Conservation (phyloP, 2,329 filamentous ascomycete species). For the Aspergillus fumigatus region DNA sequence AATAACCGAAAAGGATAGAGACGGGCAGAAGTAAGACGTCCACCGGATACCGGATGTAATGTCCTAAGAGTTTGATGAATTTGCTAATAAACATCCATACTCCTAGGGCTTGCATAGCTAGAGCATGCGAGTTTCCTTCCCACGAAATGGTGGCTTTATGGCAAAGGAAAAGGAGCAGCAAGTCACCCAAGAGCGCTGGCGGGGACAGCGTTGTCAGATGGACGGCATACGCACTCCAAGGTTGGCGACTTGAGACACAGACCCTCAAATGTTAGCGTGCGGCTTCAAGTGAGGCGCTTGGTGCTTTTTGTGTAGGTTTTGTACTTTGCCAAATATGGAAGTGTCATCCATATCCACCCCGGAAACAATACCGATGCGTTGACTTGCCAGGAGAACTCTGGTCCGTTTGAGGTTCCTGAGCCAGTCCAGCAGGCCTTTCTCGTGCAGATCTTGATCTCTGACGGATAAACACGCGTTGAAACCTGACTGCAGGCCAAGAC, state of each 20-base stretch:
- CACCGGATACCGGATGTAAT: conserved; percentile 77
- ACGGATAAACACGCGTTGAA: not conserved
- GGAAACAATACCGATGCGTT: not conserved
- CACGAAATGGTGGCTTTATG: conserved; percentile 64
- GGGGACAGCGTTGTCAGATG: conserved; percentile 91
- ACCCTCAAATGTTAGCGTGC: conserved; percentile 24
- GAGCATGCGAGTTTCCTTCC: conserved; percentile 50
- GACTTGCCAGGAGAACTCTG: not conserved
- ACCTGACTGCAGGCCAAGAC: not conserved
- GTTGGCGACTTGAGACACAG: conserved; percentile 64
- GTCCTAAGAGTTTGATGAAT: conserved; percentile 81
- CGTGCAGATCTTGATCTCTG: not conserved
- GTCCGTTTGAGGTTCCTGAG: conserved; percentile 17
- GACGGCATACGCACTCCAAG: conserved; percentile 89
- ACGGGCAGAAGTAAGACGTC: conserved; percentile 76
- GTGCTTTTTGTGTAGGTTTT: conserved; percentile 1
- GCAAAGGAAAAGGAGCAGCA: conserved; percentile 64
- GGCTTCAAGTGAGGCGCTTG: conserved; percentile 7
- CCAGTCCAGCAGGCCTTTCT: not conserved
- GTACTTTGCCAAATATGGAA: conserved; percentile 12
- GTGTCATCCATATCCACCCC: not conserved
- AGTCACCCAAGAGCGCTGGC: conserved; percentile 74
- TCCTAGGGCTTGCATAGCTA: conserved; percentile 59
- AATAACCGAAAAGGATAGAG: conserved; percentile 88
- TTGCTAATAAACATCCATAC: conserved; percentile 84